Conservation (phyloP, 768 basidiomycete species). For the Leccinum aurantiacum region DNA sequence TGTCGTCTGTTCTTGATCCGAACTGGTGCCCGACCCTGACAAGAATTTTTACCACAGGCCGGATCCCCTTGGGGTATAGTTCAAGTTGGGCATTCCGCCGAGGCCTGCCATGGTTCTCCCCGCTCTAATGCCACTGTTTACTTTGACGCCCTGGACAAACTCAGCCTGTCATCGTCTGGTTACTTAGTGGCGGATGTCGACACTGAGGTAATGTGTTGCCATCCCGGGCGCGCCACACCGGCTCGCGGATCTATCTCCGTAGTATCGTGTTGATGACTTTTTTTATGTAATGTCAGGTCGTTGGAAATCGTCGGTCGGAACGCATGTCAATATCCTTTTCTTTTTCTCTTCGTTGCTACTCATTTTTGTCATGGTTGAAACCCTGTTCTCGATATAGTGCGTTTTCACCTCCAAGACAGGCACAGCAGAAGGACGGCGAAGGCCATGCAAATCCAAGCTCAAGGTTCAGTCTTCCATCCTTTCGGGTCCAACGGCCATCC, state of each 20-base stretch:
- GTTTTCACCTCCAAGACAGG: conserved; percentile 8
- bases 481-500: conserved; percentile 21
- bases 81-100: conserved; percentile 1
- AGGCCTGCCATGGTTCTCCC: conserved; percentile 1
- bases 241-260: background rate
- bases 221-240: conserved; percentile 1
- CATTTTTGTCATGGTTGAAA: conserved; percentile 15
- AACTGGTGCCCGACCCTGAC: conserved; percentile 11
- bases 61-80: background rate
- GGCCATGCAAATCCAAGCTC: conserved; percentile 9
- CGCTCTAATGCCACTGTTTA: conserved; percentile 23
- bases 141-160: conserved; percentile 24
- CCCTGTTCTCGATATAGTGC: conserved; percentile 9
- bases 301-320: conserved; percentile 11
- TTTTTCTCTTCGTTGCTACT: conserved; percentile 3
- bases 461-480: conserved; percentile 18
- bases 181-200: conserved; percentile 7
- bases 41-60: conserved; percentile 7
- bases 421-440: background rate
- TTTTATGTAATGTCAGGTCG: conserved; percentile 3
- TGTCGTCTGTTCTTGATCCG: background rate
- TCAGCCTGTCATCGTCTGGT: conserved; percentile 5
- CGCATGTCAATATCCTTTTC: conserved; percentile 16
- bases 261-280: background rate
- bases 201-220: conserved; percentile 9